A percentile compares a stretch with the other conserved stretches of the same genome.
phyloP scores from a whole-genome alignment of 1,284 basidiomycete genomes.

The Ceratobasidium sp. region DNA sequence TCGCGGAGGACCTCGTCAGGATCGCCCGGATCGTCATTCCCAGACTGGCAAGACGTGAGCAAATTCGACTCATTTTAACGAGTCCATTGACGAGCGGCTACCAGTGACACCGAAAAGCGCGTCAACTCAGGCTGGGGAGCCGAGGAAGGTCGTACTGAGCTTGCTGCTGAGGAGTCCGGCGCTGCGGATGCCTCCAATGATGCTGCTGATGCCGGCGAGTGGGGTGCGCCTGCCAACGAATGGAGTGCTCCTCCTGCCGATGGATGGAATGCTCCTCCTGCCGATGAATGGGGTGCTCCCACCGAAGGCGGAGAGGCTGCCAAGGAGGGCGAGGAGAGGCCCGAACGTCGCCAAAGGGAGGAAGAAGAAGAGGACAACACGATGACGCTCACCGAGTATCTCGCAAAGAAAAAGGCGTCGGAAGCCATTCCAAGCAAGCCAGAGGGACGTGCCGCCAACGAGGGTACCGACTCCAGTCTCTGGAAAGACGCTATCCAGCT shows the following conservation, averaged over 20 bases:
- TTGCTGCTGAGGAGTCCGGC: conserved; percentile 77
- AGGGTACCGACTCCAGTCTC: conserved; percentile 70
- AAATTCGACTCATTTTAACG: not conserved
- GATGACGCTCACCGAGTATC: conserved; percentile 83
- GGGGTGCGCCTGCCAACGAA: conserved; percentile 48
- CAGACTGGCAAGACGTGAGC: conserved; percentile 66
- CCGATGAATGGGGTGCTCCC: conserved; percentile 31
- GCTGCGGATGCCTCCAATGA: conserved; percentile 54
- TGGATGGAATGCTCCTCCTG: conserved; percentile 53
- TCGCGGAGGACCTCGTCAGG: conserved; percentile 54
- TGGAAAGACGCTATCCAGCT: conserved; percentile 71
- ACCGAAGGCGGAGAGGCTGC: conserved; percentile 49
- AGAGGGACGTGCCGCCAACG: conserved; percentile 73
- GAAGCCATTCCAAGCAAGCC: conserved; percentile 64
- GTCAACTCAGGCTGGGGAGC: conserved; percentile 91
- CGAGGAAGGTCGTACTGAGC: conserved; percentile 79
- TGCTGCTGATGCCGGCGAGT: conserved; percentile 52
- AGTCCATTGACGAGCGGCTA: conserved; percentile 17
- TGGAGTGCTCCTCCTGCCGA: conserved; percentile 53
- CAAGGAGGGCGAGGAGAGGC: conserved; percentile 49
- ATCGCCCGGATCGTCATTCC: conserved; percentile 75
- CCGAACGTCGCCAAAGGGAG: conserved; percentile 59
- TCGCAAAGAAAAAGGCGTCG: conserved; percentile 69
- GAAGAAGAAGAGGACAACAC: conserved; percentile 95
- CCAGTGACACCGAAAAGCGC: conserved; percentile 89